A percentile compares a stretch with the other conserved stretches of the same genome.
Conservation (phyloP, 2,329 filamentous ascomycete species). For the Sclerotinia borealis region DNA sequence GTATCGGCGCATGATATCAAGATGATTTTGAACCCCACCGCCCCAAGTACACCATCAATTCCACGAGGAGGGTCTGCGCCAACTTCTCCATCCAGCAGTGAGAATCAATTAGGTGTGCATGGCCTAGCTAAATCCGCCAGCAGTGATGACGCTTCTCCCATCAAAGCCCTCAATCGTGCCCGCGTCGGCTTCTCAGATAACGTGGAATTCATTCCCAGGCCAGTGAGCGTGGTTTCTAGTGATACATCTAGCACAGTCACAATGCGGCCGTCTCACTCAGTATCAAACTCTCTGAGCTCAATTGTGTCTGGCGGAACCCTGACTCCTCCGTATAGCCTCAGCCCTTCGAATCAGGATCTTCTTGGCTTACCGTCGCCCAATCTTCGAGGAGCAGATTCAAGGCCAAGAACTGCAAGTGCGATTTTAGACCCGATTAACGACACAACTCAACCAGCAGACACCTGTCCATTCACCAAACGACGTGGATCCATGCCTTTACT, state of each 20-base stretch:
- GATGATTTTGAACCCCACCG: conserved; percentile 50
- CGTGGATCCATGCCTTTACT: conserved; percentile 56
- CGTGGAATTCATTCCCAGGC: conserved; percentile 75
- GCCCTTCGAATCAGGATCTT: conserved; percentile 36
- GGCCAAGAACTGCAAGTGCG: conserved; percentile 68
- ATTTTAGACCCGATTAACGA: conserved; percentile 44
- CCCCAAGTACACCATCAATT: conserved; percentile 13
- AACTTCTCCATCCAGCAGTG: conserved; percentile 36
- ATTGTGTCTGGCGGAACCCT: conserved; percentile 58
- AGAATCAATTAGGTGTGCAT: conserved; percentile 6
- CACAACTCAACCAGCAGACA: conserved; percentile 36
- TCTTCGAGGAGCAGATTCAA: conserved; percentile 41
- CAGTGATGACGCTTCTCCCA: conserved; percentile 11
- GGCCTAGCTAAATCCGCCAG: neutral
- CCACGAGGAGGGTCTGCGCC: conserved; percentile 34
- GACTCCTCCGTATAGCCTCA: conserved; percentile 15
- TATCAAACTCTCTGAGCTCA: conserved; percentile 69
- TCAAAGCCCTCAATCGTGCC: conserved; percentile 41
- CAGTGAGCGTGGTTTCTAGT: conserved; percentile 76
- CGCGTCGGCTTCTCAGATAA: conserved; percentile 80
- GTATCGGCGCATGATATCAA: conserved; percentile 78
- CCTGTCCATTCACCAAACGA: conserved; percentile 29
- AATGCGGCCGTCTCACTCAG: conserved; percentile 58
- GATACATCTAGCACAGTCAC: conserved; percentile 76
- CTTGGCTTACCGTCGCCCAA: conserved; percentile 33